Conservation (phyloP, 495 filamentous ascomycete genomes). For the Elaphomyces granulatus region DNA sequence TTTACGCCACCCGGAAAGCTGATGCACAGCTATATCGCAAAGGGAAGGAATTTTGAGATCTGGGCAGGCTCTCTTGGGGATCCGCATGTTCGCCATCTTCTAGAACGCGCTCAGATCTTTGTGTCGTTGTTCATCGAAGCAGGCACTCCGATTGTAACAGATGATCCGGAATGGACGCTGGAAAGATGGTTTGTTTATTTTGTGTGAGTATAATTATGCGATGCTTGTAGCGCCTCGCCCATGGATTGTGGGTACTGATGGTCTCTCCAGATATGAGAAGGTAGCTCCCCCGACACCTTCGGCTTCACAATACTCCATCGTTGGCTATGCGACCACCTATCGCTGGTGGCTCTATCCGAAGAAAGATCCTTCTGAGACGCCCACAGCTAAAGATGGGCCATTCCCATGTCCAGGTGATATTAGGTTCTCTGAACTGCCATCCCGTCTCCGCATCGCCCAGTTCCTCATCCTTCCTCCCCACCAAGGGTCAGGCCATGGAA, state of each 20-base stretch:
- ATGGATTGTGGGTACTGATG: too few species aligned
- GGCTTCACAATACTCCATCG: constrained; percentile 51
- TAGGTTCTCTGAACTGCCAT: constrained; percentile 37
- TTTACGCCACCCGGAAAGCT: constrained; percentile 49
- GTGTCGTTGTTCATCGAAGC: constrained; percentile 88
- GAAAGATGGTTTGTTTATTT: constrained; percentile 84
- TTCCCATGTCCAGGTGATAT: constrained; percentile 28
- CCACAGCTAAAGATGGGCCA: constrained; percentile 23
- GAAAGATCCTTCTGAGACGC: constrained; percentile 16
- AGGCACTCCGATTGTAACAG: constrained; percentile 52
- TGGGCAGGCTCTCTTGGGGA: constrained; percentile 45
- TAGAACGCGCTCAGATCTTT: constrained; percentile 68
- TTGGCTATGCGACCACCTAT: constrained; percentile 80
- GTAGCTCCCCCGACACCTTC: constrained; percentile 30
- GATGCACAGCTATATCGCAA: constrained; percentile 34
- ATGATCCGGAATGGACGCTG: constrained; percentile 59
- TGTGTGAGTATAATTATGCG: constrained; percentile 20
- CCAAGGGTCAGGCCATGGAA: constrained; percentile 64
- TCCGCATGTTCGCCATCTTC: constrained; percentile 43
- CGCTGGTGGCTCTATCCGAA: constrained; percentile 43
- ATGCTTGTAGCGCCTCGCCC: too few species aligned
- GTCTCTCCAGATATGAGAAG: constrained; percentile 49
- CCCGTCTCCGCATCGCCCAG: constrained; percentile 77
- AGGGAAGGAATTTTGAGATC: constrained; percentile 42
- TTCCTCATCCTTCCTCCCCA: constrained; percentile 87